These are phyloP conservation scores for Penicillium cataractarum DNA, from an alignment of 495 filamentous ascomycete species.

Conservation along the genomic window DNA sequence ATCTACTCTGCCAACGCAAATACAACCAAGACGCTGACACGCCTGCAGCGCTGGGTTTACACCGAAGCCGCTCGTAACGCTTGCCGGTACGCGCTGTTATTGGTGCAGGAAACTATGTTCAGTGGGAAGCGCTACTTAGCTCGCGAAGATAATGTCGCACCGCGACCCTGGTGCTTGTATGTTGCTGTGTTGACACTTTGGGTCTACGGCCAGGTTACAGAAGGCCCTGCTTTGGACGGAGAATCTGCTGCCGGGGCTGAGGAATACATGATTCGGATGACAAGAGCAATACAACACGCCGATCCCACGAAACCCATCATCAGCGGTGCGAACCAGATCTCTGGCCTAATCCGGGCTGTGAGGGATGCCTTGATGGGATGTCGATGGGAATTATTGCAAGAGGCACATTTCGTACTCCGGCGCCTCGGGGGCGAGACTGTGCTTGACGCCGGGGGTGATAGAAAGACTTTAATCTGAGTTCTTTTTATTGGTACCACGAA, in stretches of 20 bases:
- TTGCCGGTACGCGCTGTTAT: background rate
- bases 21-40: background rate
- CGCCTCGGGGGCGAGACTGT: background rate
- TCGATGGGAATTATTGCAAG: conserved; percentile 28
- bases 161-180: conserved; percentile 25
- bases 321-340: background rate
- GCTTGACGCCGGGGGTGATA: background rate
- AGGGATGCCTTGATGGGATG: conserved; percentile 20
- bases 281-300: background rate
- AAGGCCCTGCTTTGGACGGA: background rate
- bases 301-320: background rate
- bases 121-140: conserved; percentile 11
- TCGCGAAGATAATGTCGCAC: conserved; percentile 17
- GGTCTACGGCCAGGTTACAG: conserved; percentile 17
- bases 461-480: background rate
- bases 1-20: background rate
- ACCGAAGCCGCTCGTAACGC: background rate
- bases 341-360: conserved; percentile 8
- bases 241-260: background rate
- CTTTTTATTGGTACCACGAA: too few species aligned
- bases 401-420: conserved; percentile 14
- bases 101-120: background rate
- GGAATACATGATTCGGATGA: background rate
- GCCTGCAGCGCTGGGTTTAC: background rate
- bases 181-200: conserved; percentile 19